Percentiles rank a stretch among this genome's conserved stretches.
These are phyloP conservation scores for Oryza brachyantha DNA, from an alignment of 176 grass and related monocot genomes.

Conservation along the genomic window DNA sequence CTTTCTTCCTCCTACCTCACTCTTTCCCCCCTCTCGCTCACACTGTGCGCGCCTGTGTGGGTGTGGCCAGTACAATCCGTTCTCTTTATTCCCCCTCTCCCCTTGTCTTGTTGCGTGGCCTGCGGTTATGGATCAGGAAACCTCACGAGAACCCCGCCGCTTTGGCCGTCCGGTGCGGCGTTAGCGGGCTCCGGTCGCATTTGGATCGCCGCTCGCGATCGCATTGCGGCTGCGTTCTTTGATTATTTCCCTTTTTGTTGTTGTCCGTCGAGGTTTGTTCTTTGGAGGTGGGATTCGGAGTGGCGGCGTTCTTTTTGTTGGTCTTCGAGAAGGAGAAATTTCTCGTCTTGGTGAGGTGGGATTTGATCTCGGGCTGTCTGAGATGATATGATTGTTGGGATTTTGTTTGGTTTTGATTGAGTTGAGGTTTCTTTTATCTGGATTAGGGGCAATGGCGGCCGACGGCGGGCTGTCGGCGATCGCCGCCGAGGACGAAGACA, in stretches of 20 bases:
- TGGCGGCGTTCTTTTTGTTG: not conserved
- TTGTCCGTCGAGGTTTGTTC: not conserved
- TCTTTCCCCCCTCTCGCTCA: slow-evolving; percentile 19
- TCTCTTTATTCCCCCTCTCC: slow-evolving; percentile 29
- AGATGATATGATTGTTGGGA: not conserved
- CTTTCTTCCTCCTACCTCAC: not conserved
- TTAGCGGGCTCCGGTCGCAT: slow-evolving; percentile 18
- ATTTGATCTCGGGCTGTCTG: slow-evolving; percentile 21
- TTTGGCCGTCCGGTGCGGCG: slow-evolving; percentile 9
- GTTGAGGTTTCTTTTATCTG: slow-evolving; percentile 9
- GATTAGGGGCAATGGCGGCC: slow-evolving; percentile 29
- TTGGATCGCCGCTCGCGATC: slow-evolving; percentile 42
- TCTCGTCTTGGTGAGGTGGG: not conserved
- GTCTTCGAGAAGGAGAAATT: not conserved
- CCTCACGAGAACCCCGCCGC: slow-evolving; percentile 47
- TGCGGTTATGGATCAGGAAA: slow-evolving; percentile 50
- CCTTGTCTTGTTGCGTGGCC: slow-evolving; percentile 38
- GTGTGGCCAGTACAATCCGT: slow-evolving; percentile 28
- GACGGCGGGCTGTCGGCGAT: slow-evolving; percentile 22
- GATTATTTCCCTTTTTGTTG: slow-evolving; percentile 14
- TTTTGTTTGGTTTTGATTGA: slow-evolving; percentile 22
- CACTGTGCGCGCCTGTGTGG: slow-evolving; percentile 21
- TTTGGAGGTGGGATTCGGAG: slow-evolving; percentile 27
- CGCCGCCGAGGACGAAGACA: slow-evolving; percentile 16
- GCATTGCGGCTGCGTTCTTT: slow-evolving; percentile 32